A percentile compares a stretch with the other conserved stretches of the same genome.
phyloP scores from a whole-genome alignment of 495 filamentous ascomycete genomes.

The Paragyromitra xinjiangensis region DNA sequence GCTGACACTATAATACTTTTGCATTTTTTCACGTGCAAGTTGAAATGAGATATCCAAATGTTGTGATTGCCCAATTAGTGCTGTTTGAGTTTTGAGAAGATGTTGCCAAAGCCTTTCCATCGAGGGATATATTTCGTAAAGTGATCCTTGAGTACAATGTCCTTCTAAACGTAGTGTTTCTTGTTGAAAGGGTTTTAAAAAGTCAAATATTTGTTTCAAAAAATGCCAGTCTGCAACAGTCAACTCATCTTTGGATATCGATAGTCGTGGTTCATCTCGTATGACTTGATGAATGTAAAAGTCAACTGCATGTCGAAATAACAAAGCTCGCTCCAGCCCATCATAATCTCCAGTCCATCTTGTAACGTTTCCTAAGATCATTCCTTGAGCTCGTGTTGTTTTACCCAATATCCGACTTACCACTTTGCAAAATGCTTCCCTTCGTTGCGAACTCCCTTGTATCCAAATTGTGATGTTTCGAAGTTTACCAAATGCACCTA shows the following conservation, averaged over 20 bases:
- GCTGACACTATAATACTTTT: conserved; percentile 9
- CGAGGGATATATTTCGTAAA: neutral
- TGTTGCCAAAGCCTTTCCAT: neutral
- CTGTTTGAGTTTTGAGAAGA: neutral
- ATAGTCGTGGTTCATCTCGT: neutral
- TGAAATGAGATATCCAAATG: neutral
- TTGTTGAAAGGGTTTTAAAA: conserved; percentile 13
- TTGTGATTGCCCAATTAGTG: neutral
- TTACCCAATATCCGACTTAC: neutral
- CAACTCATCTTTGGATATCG: conserved; percentile 9
- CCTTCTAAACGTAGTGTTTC: conserved; percentile 16
- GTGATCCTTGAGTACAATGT: neutral
- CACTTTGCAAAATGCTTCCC: conserved; percentile 7
- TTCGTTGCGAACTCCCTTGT: conserved; percentile 5
- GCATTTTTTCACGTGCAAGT: neutral
- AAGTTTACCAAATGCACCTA: conserved; percentile 41
- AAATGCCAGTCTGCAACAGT: conserved; percentile 28
- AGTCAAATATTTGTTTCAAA: conserved; percentile 12
- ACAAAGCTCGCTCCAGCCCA: conserved; percentile 4
- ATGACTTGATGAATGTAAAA: conserved; percentile 6
- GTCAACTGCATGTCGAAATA: conserved; percentile 21
- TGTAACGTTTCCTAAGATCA: conserved; percentile 35
- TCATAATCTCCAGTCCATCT: conserved; percentile 47
- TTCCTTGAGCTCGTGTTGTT: neutral
- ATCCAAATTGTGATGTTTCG: conserved; percentile 36